phyloP scores from a whole-genome alignment of 164 flowering plant genomes.

The Nymphaea thermarum region DNA sequence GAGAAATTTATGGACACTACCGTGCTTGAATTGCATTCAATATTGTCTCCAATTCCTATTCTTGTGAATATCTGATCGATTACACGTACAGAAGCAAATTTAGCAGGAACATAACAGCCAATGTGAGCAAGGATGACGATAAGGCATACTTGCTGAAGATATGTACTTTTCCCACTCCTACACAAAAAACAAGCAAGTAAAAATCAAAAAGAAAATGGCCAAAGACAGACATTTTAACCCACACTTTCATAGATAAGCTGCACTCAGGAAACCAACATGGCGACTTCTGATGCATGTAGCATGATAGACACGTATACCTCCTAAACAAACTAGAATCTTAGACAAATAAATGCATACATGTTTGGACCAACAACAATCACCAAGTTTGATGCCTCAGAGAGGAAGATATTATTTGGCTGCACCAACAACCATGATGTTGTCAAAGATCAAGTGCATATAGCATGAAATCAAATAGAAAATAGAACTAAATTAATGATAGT shows the following conservation, averaged over 20 bases:
- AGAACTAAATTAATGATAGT: neutral
- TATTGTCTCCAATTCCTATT: slow-evolving; percentile 84
- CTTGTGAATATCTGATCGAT: slow-evolving; percentile 96
- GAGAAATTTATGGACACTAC: slow-evolving; percentile 18
- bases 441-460: neutral
- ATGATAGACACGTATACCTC: too few relatives aligned
- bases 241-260: too few relatives aligned
- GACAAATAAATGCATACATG: slow-evolving; percentile 42
- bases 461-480: neutral
- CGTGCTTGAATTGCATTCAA: slow-evolving; percentile 97
- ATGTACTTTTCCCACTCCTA: slow-evolving; percentile 99
- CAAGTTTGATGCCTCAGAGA: slow-evolving; percentile 96
- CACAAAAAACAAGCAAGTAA: too few relatives aligned
- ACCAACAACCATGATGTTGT: slow-evolving; percentile 7
- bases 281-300: too few relatives aligned
- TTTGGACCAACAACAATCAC: slow-evolving; percentile 91
- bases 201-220: too few relatives aligned
- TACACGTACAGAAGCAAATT: slow-evolving; percentile 63
- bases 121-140: slow-evolving; percentile 90
- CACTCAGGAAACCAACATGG: too few relatives aligned
- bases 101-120: slow-evolving; percentile 97
- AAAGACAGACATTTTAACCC: too few relatives aligned
- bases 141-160: slow-evolving; percentile 96
- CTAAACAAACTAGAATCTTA: too few relatives aligned
- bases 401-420: slow-evolving; percentile 90